Evolutionary conservation across 352 stramenopile species (phyloP).

Genomic region (Aphanomyces invadans): DNA sequence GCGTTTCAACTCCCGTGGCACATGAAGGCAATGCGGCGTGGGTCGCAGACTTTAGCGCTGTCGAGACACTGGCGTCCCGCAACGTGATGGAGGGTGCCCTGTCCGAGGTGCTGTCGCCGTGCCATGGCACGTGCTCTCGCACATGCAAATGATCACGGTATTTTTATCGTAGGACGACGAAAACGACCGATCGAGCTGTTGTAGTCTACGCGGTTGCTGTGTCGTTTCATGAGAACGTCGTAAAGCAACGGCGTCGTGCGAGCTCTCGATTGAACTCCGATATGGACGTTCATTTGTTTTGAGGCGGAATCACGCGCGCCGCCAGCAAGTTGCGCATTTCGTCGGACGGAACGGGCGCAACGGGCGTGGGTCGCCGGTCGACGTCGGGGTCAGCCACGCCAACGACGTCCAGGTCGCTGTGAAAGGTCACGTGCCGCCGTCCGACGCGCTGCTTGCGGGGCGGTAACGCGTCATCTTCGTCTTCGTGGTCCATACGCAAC

Average conservation of each 20-base stretch:
- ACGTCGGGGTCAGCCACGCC: slow-evolving; percentile 13
- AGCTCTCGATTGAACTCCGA: no score
- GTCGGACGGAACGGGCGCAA: not conserved
- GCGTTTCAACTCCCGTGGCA: not conserved
- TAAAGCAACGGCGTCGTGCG: not conserved
- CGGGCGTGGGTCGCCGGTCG: not conserved
- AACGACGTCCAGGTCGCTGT: not conserved
- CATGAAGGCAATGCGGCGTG: not conserved
- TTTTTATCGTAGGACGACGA: no score
- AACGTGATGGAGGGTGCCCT: no score
- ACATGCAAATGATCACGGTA: no score
- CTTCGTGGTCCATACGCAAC: not conserved
- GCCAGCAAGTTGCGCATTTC: slow-evolving; percentile 11
- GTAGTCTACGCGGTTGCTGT: not conserved
- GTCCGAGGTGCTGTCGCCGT: no score
- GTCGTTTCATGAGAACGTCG: not conserved
- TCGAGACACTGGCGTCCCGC: no score
- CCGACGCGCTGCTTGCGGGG: not conserved
- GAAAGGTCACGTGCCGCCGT: slow-evolving; percentile 1
- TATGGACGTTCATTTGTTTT: not conserved
- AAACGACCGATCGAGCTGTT: not conserved
- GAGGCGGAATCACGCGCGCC: slow-evolving; percentile 12
- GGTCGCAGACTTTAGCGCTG: not conserved
- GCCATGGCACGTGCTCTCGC: no score
- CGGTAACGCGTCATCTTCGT: not conserved